phyloP scores from a whole-genome alignment of 2,329 filamentous ascomycete species.

The Pseudocercospora fuligena region DNA sequence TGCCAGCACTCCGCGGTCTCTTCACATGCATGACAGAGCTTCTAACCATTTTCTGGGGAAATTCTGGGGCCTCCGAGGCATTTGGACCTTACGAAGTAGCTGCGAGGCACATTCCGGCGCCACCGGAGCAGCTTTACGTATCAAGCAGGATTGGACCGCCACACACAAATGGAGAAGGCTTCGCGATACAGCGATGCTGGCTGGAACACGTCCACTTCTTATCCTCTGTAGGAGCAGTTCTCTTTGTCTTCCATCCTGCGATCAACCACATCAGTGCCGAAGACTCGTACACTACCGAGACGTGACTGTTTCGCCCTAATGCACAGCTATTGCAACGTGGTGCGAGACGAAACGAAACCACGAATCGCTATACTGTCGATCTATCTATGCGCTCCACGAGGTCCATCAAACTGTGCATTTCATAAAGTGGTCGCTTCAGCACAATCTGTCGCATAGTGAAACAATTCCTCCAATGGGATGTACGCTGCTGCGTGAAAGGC shows the following conservation, averaged over 20 bases:
- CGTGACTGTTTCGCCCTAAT: neutral
- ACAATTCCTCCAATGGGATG: slow-evolving; percentile 10
- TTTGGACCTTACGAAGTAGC: neutral
- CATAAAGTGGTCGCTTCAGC: slow-evolving; percentile 6
- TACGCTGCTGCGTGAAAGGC: slow-evolving; percentile 10
- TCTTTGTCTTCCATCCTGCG: neutral
- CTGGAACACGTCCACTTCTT: neutral
- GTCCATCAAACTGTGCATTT: neutral
- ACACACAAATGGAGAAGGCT: neutral
- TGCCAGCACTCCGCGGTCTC: neutral
- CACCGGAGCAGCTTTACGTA: neutral
- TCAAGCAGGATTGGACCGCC: neutral
- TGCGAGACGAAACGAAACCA: neutral
- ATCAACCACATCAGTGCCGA: neutral
- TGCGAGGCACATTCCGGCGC: neutral
- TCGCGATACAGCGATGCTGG: neutral
- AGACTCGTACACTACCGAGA: slow-evolving; percentile 2
- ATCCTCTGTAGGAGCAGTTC: neutral
- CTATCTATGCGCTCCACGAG: neutral
- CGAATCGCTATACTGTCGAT: neutral
- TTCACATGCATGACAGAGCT: neutral
- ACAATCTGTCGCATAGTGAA: slow-evolving; percentile 5
- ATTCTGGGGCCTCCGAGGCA: neutral
- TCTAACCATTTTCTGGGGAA: neutral
- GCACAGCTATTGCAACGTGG: neutral